phyloP scores from a whole-genome alignment of 768 basidiomycete genomes.

The Multifurca ochricompacta region DNA sequence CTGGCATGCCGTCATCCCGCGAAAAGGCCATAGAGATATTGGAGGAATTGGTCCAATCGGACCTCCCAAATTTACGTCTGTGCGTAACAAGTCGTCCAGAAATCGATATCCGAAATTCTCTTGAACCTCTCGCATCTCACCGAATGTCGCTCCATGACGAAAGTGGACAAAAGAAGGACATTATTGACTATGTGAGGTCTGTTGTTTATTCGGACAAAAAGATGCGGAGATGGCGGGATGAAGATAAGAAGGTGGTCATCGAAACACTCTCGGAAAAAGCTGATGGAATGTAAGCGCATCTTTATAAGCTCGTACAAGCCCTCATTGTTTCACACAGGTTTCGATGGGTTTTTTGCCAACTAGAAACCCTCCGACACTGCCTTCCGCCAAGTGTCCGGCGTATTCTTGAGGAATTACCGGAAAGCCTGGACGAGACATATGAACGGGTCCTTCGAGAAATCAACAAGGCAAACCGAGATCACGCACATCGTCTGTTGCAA shows the following conservation, averaged over 20 bases:
- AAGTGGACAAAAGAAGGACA: neutral
- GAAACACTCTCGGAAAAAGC: neutral
- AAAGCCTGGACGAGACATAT: neutral
- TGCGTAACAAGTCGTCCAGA: no score
- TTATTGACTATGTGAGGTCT: no score
- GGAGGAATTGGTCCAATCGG: neutral
- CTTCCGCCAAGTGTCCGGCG: neutral
- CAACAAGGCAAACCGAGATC: neutral
- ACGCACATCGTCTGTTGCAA: neutral
- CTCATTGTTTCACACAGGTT: neutral
- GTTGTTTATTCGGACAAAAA: neutral
- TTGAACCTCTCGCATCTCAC: neutral
- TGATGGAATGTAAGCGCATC: neutral
- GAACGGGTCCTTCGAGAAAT: neutral
- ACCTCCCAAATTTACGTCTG: neutral
- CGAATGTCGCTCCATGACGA: neutral
- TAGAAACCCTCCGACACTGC: neutral
- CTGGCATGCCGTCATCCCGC: neutral
- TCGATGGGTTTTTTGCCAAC: conserved; percentile 3
- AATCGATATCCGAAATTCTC: no score
- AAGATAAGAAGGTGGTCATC: neutral
- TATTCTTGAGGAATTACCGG: neutral
- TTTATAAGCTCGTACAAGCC: no score
- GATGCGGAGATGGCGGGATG: neutral
- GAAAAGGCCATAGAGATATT: neutral